Conservation (phyloP, 345 rosid genomes). For the Chamaenerion angustifolium region DNA sequence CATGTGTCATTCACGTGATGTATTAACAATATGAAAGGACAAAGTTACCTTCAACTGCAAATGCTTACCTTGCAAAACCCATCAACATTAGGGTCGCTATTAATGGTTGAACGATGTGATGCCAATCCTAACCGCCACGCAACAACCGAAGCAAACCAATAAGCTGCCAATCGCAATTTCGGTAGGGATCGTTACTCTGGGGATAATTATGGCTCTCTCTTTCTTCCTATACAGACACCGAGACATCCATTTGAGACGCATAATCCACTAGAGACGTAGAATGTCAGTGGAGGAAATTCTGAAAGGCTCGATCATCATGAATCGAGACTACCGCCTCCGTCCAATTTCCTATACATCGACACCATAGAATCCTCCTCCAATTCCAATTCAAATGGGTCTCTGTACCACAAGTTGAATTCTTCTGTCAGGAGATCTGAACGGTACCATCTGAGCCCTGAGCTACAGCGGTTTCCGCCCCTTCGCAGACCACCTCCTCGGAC, state of each 20-base stretch:
- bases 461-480: slow-evolving; percentile 83
- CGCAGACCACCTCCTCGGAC: slow-evolving; percentile 32
- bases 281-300: slow-evolving; percentile 18
- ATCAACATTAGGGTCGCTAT: too few species aligned
- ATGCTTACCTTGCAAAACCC: too few species aligned
- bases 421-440: slow-evolving; percentile 57
- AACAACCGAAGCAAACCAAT: slow-evolving; percentile 56
- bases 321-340: slow-evolving; percentile 23
- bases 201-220: slow-evolving; percentile 80
- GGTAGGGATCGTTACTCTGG: slow-evolving; percentile 83
- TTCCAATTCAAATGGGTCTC: slow-evolving; percentile 19
- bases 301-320: slow-evolving; percentile 39
- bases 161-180: slow-evolving; percentile 77
- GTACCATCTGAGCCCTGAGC: slow-evolving; percentile 85
- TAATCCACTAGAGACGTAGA: slow-evolving; percentile 53
- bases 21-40: too few species aligned
- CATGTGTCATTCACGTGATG: too few species aligned
- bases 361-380: slow-evolving; percentile 50
- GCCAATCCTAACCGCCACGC: slow-evolving; percentile 60
- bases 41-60: too few species aligned
- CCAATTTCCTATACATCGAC: slow-evolving; percentile 76
- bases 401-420: slow-evolving; percentile 52
- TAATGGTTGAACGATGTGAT: slow-evolving; percentile 42
- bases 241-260: slow-evolving; percentile 51
- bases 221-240: slow-evolving; percentile 71